phyloP scores from a whole-genome alignment of 805 yeast species.

The Candida wancherniae region DNA sequence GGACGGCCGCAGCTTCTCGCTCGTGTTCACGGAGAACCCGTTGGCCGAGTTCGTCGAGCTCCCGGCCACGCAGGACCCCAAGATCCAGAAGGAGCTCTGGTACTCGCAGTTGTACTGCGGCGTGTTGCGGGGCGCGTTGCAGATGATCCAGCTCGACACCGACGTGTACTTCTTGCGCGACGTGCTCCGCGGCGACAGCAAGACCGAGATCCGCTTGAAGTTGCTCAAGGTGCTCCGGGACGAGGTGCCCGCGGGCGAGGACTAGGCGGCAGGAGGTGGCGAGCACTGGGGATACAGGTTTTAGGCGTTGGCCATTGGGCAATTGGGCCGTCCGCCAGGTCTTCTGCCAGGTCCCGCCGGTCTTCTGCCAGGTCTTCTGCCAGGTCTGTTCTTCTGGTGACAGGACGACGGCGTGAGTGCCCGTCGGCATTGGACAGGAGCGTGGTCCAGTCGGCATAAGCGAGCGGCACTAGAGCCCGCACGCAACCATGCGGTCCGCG shows the following conservation, averaged over 20 bases:
- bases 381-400: too few species aligned
- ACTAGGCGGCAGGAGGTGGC: constrained; percentile 40
- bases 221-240: constrained; percentile 74
- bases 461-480: too few species aligned
- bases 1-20: constrained; percentile 69
- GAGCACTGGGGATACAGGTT: background rate
- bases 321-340: too few species aligned
- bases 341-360: too few species aligned
- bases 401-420: too few species aligned
- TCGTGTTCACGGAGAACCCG: constrained; percentile 80
- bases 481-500: too few species aligned
- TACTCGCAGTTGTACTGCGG: constrained; percentile 89
- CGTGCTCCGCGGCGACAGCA: constrained; percentile 72
- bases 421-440: too few species aligned
- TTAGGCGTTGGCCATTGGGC: background rate
- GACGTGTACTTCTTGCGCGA: constrained; percentile 80
- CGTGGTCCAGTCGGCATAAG: too few species aligned
- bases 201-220: constrained; percentile 73
- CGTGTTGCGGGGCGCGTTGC: constrained; percentile 83
- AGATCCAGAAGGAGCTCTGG: constrained; percentile 74
- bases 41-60: constrained; percentile 92
- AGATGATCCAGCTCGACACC: constrained; percentile 93
- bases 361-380: too few species aligned
- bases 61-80: constrained; percentile 63
- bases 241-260: constrained; percentile 97